These are phyloP conservation scores for Ascochyta lentis DNA, from an alignment of 2,329 filamentous ascomycete genomes.

Conservation along the genomic window DNA sequence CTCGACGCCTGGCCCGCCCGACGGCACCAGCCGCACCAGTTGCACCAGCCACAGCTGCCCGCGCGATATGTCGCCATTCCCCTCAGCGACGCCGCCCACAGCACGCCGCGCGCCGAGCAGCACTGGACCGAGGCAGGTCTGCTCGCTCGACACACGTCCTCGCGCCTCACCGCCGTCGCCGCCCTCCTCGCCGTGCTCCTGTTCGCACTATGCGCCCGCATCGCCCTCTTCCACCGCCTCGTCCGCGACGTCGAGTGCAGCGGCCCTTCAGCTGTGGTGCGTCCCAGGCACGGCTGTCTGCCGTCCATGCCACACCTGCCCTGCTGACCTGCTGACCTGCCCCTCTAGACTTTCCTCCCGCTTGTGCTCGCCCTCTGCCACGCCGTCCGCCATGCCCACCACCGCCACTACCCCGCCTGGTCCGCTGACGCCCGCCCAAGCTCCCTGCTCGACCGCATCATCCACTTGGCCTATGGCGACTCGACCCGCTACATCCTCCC, in stretches of 20 bases:
- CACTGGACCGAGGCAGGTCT: slow-evolving; percentile 35
- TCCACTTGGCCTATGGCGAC: slow-evolving; percentile 35
- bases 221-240: slow-evolving; percentile 40
- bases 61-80: slow-evolving; percentile 42
- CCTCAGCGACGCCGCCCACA: slow-evolving; percentile 30
- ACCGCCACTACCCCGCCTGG: slow-evolving; percentile 39
- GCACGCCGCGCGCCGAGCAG: slow-evolving; percentile 32
- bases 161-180: slow-evolving; percentile 31
- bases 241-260: slow-evolving; percentile 42
- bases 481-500: slow-evolving; percentile 45
- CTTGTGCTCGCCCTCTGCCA: slow-evolving; percentile 43
- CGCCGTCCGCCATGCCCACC: slow-evolving; percentile 33
- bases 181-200: slow-evolving; percentile 36
- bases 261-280: slow-evolving; percentile 35
- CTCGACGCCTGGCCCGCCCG: slow-evolving; percentile 31
- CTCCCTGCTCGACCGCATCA: slow-evolving; percentile 33
- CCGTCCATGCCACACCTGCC: no score
- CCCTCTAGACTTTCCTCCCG: slow-evolving; percentile 37
- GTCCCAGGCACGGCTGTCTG: background rate
- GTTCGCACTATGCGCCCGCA: slow-evolving; percentile 41
- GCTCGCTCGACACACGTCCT: slow-evolving; percentile 20
- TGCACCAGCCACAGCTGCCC: slow-evolving; percentile 24
- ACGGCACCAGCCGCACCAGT: slow-evolving; percentile 21
- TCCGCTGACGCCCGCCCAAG: slow-evolving; percentile 31
- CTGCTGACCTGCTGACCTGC: slow-evolving; percentile 17